Evolutionary conservation across 306 rosid species (phyloP), one percentile per base, ranked within the genome.

Genomic region (Luffa aegyptiaca): DNA sequence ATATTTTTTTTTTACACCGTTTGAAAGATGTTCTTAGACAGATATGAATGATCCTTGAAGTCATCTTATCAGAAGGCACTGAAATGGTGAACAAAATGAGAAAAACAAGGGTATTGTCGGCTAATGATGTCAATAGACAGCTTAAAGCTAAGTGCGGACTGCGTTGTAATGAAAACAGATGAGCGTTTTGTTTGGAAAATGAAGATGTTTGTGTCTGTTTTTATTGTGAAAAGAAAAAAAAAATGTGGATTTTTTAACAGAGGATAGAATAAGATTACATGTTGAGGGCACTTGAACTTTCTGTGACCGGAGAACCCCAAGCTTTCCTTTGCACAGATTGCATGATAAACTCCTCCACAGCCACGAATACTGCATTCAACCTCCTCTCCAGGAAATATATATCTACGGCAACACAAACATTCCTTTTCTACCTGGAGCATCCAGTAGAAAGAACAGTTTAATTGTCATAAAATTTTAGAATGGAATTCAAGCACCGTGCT

Each of bases 221-320:
- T 66, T 3, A 8, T 0, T 66, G 17, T 7, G 31, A 65, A 37
- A 65, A 37, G 11, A 64, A 26, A 26, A 65, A 64, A 65, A 8
- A 7, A 2, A 18, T 39, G 49, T 71, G 17, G 56, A 10, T 12
- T 33, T 17, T 12, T 21, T 6, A 13, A 48, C 13, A 33, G 10
- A 26, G 1, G 17, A 52, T 75, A 49, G 46, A 52, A 51, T 51
- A 8, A 51, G 33, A 51, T 86, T 87, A 92, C 98, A 88, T 94
- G 98, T 51, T 86, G 97, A 16, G 92, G 90, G 85, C 97, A 94
- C 90, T 89, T 94, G 92, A 91, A 94, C n/a, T 84, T 94, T 56
- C 85, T 88, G 78, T 51, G 70, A 84, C 71, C 86, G 7, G 84
- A 82, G 83, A 76, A 46, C 68, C 90, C 89, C 66, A 16, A 61